Base-by-base conservation (phyloP, 148 eudicot genomes). In the Diospyros kaki region DNA sequence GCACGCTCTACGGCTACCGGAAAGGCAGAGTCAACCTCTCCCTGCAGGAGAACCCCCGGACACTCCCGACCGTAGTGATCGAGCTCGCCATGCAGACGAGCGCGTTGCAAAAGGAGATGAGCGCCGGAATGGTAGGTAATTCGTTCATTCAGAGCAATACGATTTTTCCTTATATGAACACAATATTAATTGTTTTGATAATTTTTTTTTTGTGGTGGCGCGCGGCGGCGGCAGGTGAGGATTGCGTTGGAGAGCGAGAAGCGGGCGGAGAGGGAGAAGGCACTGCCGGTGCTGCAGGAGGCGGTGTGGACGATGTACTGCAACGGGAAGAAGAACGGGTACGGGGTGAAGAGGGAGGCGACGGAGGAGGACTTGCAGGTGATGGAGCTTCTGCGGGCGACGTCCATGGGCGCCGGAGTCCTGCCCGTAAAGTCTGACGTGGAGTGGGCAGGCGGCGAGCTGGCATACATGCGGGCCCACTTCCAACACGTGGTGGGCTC, bases 391-490 rank as follows among this genome's bases (percentile, higher is more conserved):
- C 81, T 93, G 0, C 85, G 74, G 85, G 83, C 90, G 1, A 82
- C 82, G 56, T 85, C 96, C 0, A 93, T 89, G 92, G 98, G 98
- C 1, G 93, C 90, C 0, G 98, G 98, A 4, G 96, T 89, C 2
- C 55, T 93, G 66, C 96, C 96, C 2, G 86, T 82, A 3, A 84
- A 69, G 8, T 68, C 82, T 4, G 89, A 82, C 12, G 65, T 41
- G n/a, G 96, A 90, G 10, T 91, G 93, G 5, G 69, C 86, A 0
- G 93, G 89, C 5, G 84, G 85, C 0, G 98, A 93, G 79, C 8
- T 90, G 80, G 91, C 91, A 0, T 93, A 93, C 64, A 82, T 93
- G 80, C 56, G 96, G 77, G 93, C 93, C 2, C 80, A 81, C 73
- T 93, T 93, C 15, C 93, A 93, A 6, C 86, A 83, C 43, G 89